Base-by-base conservation (phyloP, 768 basidiomycete species). In the Fistulinella prunicolor region DNA sequence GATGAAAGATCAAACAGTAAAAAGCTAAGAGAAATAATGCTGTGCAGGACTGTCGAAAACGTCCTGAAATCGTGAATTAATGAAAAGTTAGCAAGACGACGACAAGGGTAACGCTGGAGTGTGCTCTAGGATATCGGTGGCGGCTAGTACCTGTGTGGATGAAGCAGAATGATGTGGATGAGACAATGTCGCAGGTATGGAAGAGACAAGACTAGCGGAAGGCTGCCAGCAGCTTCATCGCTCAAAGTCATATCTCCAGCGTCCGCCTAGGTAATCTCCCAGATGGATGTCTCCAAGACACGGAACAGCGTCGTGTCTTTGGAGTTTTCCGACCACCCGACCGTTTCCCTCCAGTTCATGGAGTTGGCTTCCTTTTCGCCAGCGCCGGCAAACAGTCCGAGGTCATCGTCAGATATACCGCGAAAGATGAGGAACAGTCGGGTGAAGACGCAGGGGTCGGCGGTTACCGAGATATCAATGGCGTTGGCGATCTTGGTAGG, bases 381-480 rank as follows among this genome's bases (percentile, higher is more conserved):
- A 2, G 88, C 82, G 17, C 80, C 84, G 6, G 82, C 80, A 63
- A 91, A 91, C 34, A 81, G 63, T 17, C 79, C 79, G 47, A 88
- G 70, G 53, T 93, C 90, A 47, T 92, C 90, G 53, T 92, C 89
- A 17, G 76, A 78, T 26, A 93, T 68, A 1, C 90, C 90, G 21
- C 90, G 82, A 70, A 85, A 91, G 66, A 93, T 89, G 49, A 93
- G 77, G 73, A 93, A 93, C 20, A 93, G 70, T 24, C 90, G 82
- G 8, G 86, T 92, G 64, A 89, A 91, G 49, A 86, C 73, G 60
- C 88, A 90, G 20, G 85, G 82, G 43, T 90, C 86, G 10, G 79
- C 75, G 1, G 87, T 86, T n/a, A 93, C 82, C 1, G 85, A 82
- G 53, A 93, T 87, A 61, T 93, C 90, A 47, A 93, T 80, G n/a